Evolutionary conservation across 2,329 filamentous ascomycete species (phyloP).

Genomic region (Phyllosticta ampelicida): DNA sequence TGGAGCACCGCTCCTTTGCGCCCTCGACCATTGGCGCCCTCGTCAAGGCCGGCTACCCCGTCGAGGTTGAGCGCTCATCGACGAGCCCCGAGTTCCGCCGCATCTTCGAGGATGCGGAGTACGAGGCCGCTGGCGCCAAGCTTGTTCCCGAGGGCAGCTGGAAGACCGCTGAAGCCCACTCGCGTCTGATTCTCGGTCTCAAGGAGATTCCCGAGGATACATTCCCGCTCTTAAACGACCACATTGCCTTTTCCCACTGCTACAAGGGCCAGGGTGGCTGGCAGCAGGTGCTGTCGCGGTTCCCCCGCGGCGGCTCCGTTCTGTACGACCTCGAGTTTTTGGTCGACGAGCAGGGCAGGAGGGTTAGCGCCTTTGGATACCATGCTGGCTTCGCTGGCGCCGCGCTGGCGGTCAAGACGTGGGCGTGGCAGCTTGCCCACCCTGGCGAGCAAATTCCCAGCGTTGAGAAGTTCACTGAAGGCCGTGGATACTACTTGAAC

Average conservation of each 20-base stretch:
- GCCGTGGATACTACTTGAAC: slow-evolving; percentile 54
- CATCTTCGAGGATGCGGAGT: slow-evolving; percentile 33
- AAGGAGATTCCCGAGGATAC: slow-evolving; percentile 32
- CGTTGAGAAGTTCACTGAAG: slow-evolving; percentile 42
- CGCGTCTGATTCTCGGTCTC: slow-evolving; percentile 32
- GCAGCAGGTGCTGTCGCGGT: slow-evolving; percentile 69
- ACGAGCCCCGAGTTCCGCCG: slow-evolving; percentile 27
- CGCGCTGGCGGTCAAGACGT: slow-evolving; percentile 49
- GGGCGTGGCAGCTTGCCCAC: slow-evolving; percentile 72
- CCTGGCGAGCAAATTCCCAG: slow-evolving; percentile 56
- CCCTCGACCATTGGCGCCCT: slow-evolving; percentile 30
- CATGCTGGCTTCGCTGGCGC: slow-evolving; percentile 37
- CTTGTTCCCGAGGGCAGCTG: slow-evolving; percentile 29
- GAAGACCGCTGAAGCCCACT: slow-evolving; percentile 24
- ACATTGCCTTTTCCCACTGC: slow-evolving; percentile 33
- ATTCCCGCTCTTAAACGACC: slow-evolving; percentile 29
- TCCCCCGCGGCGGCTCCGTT: slow-evolving; percentile 62
- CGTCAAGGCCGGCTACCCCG: slow-evolving; percentile 30
- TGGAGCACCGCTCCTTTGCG: slow-evolving; percentile 32
- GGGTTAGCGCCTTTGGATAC: slow-evolving; percentile 60
- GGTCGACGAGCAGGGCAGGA: slow-evolving; percentile 56
- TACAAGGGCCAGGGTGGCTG: slow-evolving; percentile 43
- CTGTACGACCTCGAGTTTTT: slow-evolving; percentile 85
- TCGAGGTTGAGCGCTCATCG: slow-evolving; percentile 30
- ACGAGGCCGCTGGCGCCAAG: slow-evolving; percentile 27